Evolutionary conservation across 768 basidiomycete genomes (phyloP), one percentile per base, ranked within the genome.

Genomic region (Boletus speciosus): DNA sequence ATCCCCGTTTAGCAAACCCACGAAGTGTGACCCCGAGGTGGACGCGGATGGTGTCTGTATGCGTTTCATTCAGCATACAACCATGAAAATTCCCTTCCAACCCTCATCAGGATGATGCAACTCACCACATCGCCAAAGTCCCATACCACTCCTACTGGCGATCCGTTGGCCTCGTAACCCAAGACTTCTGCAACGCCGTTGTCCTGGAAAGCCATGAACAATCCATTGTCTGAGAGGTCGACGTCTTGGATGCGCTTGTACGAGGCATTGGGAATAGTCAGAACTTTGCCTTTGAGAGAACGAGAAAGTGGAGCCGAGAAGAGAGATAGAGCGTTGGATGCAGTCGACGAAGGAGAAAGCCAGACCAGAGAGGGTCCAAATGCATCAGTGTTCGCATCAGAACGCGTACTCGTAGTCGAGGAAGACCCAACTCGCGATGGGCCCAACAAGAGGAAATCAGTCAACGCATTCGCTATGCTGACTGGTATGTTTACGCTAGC

Each of bases 181-280:
- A 92, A 60, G 0, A 93, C 75, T 36, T 78, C 74, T 6, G 80
- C 81, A 6, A 76, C 73, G 0, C 85, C 87, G 57, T 84, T 81
- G 1, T 73, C 66, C 46, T 75, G 73, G 44, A 83, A 62, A 4
- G 80, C 88, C 21, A 95, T 73, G 35, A 91, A 76, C 21, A 81
- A 70, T 0, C 89, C 91, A 29, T 75, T 64, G 0, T 65, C 60
- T n/a, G 71, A 65, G 35, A 90, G 71, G 11, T 84, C 84, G 6
- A 90, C 71, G 59, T 93, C 87, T 14, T 81, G 51, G 21, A 95
- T 71, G 31, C 71, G 70, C 11, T 71, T 73, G 66, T 84, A 90
- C 16, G 66, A 66, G 2, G 71, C 54, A 3, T 74, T 71, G 46
- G 80, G 78, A 50, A 81, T 56, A 0, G 73, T 60, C 10, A 66